Evolutionary conservation across 148 eudicot species (phyloP).

Genomic region (Silene latifolia): DNA sequence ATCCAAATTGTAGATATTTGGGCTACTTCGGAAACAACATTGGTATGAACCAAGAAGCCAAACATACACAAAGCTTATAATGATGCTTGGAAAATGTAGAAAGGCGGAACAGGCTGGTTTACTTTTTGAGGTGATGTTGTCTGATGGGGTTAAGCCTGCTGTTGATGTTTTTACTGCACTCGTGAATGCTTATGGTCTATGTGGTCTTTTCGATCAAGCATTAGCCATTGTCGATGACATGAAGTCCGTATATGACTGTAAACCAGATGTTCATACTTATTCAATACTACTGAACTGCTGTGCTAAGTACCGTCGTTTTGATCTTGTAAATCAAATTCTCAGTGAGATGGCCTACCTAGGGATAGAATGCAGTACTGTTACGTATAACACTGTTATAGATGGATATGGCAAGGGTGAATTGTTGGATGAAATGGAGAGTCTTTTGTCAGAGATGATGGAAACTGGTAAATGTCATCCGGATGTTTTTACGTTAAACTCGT

Average conservation of each 20-base stretch:
- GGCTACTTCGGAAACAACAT: slow-evolving; percentile 80
- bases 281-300: slow-evolving; percentile 65
- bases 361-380: slow-evolving; percentile 50
- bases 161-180: slow-evolving; percentile 75
- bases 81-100: slow-evolving; percentile 84
- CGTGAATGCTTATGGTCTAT: slow-evolving; percentile 61
- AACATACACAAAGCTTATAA: slow-evolving; percentile 70
- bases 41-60: slow-evolving; percentile 80
- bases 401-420: slow-evolving; percentile 82
- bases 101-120: slow-evolving; percentile 64
- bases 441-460: slow-evolving; percentile 63
- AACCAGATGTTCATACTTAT: slow-evolving; percentile 81
- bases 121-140: slow-evolving; percentile 60
- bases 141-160: slow-evolving; percentile 75
- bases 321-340: slow-evolving; percentile 46
- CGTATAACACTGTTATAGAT: slow-evolving; percentile 78
- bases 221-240: slow-evolving; percentile 52
- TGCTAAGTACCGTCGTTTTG: slow-evolving; percentile 49
- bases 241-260: slow-evolving; percentile 64
- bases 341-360: slow-evolving; percentile 68
- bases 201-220: slow-evolving; percentile 67
- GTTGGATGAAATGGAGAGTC: slow-evolving; percentile 65
- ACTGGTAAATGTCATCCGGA: slow-evolving; percentile 64
- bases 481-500: slow-evolving; percentile 76
- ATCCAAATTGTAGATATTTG: slow-evolving; percentile 50